These are phyloP conservation scores for Wickerhamia fluorescens DNA, from an alignment of 805 yeast species.

Conservation along the genomic window DNA sequence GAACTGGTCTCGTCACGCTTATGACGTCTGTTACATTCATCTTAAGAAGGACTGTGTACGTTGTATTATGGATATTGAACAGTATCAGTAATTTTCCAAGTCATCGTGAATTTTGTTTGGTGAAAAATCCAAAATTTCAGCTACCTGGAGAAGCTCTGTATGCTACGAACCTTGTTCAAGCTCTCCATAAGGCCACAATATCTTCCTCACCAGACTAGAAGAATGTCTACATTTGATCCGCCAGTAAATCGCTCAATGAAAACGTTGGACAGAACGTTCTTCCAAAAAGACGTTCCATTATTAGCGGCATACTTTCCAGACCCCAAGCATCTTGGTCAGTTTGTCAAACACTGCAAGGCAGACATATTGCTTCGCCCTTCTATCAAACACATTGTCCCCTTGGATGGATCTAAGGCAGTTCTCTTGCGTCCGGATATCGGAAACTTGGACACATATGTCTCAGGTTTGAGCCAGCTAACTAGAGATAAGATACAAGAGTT, in stretches of 20 bases:
- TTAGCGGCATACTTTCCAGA: slow-evolving; percentile 67
- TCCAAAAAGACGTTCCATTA: slow-evolving; percentile 48
- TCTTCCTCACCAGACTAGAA: slow-evolving; percentile 17
- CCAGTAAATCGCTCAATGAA: slow-evolving; percentile 65
- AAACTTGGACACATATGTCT: slow-evolving; percentile 23
- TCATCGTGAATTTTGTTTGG: background rate
- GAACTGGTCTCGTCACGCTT: slow-evolving; percentile 28
- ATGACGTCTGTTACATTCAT: slow-evolving; percentile 15
- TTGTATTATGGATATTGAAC: background rate
- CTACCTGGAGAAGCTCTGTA: background rate
- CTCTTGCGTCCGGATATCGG: slow-evolving; percentile 49
- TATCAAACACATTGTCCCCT: slow-evolving; percentile 55
- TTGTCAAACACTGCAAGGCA: slow-evolving; percentile 49
- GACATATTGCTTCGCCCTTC: slow-evolving; percentile 70
- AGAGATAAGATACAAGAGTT: slow-evolving; percentile 39
- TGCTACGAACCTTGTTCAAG: background rate
- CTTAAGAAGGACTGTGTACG: too few relatives aligned
- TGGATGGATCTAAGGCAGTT: slow-evolving; percentile 43
- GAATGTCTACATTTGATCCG: slow-evolving; percentile 38
- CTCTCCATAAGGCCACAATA: too few relatives aligned
- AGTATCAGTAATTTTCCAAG: background rate
- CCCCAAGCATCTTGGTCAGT: slow-evolving; percentile 50
- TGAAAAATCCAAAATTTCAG: background rate
- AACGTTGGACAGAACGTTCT: slow-evolving; percentile 58
- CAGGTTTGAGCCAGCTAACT: slow-evolving; percentile 36